Evolutionary conservation across 140 eudicot genomes (phyloP), one percentile per base, ranked within the genome.

Genomic region (Anethum foeniculum): DNA sequence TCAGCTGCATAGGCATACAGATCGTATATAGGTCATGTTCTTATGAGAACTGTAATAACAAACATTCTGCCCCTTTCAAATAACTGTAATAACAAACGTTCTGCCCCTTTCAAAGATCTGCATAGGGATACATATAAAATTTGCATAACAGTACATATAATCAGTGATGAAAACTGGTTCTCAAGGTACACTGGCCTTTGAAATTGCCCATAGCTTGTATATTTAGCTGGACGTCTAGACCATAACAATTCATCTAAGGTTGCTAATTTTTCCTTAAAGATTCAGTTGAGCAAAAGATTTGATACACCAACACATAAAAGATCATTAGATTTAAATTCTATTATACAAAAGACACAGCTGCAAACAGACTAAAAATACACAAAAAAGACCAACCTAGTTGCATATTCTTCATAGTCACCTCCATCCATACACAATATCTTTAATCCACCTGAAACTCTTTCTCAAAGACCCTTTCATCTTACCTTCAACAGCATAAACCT

Each of bases 391-490:
- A 19, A n/a, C 19, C 80, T 4, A n/a, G n/a, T 21, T 19, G 25
- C 13, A 39, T 0, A 36, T 19, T 13, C 44, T 21, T 27, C 56
- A 41, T 27, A 39, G n/a, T 89, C 93, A 90, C 80, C 90, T 81
- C 86, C 88, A 86, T 44, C 91, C 93, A 87, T 88, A 82, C 10
- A 90, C 82, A 39, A 90, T 75, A 44, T 92, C 90, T 77, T 87
- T 93, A 74, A 93, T 82, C 98, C 96, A 91, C 81, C 90, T 91
- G 48, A 89, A 91, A 74, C 96, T 93, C 85, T 93, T 93, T 78
- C 92, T 93, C 41, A 93, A 80, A 79, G 98, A 89, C 15, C 94
- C 92, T 78, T 91, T 93, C 96, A 93, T 84, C 85, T 93, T 93
- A 18, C 87, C 90, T 80, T 93, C 94, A 65, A 87, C 78, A 10